A percentile compares a stretch with the other conserved stretches of the same genome.
These are phyloP conservation scores for Diplotaxis tenuifolia DNA, from an alignment of 345 rosid species.

Conservation along the genomic window DNA sequence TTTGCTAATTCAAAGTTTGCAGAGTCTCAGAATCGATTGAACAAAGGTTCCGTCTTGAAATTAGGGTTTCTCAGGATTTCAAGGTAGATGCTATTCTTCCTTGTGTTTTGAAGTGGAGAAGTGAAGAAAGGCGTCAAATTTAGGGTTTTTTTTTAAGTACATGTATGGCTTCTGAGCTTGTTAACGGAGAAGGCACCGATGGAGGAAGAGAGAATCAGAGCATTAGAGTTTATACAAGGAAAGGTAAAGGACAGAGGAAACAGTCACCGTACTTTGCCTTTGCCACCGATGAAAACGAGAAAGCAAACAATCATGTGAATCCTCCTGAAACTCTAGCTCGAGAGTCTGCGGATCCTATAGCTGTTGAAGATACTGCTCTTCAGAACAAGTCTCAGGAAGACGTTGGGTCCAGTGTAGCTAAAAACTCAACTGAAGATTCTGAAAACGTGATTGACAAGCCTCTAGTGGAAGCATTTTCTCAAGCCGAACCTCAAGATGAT, in stretches of 20 bases:
- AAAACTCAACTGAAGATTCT: constrained; percentile 7
- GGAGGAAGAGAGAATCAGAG: constrained; percentile 68
- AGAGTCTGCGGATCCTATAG: constrained; percentile 23
- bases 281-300: background rate
- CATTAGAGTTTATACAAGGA: constrained; percentile 77
- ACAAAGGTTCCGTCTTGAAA: constrained; percentile 24
- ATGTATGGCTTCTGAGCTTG: constrained; percentile 94
- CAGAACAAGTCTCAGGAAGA: constrained; percentile 14
- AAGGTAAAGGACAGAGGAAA: constrained; percentile 43
- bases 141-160: constrained; percentile 51
- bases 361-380: background rate
- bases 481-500: background rate
- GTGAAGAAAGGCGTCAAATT: constrained; percentile 15
- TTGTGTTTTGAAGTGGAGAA: constrained; percentile 2
- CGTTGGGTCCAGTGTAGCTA: background rate
- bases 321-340: constrained; percentile 33
- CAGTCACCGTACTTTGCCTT: constrained; percentile 23
- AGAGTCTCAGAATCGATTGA: constrained; percentile 13
- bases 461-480: background rate
- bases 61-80: constrained; percentile 43
- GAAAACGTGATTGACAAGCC: constrained; percentile 28
- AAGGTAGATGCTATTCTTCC: background rate
- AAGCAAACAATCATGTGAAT: constrained; percentile 21
- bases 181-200: constrained; percentile 61
- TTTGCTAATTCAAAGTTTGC: background rate